Conservation (phyloP, 257 asterid species). For the Agastache rugosa region DNA sequence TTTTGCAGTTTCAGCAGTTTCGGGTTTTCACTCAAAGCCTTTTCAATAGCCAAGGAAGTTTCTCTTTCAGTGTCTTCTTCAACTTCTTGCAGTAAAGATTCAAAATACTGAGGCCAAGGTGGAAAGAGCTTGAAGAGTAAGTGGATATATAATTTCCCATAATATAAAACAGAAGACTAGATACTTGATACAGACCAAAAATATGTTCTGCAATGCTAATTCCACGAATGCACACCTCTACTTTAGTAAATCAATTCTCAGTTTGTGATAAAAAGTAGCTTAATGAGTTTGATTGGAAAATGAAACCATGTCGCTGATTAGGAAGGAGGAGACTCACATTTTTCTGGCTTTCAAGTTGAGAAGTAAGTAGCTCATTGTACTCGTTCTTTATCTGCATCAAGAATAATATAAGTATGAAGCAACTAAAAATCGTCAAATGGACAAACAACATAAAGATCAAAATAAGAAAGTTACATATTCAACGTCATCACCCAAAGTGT, state of each 20-base stretch:
- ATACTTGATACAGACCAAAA: constrained; percentile 16
- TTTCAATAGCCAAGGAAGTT: constrained; percentile 63
- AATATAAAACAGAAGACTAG: constrained; percentile 12
- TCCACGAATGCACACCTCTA: constrained; percentile 2
- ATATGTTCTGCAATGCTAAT: constrained; percentile 5
- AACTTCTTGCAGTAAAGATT: constrained; percentile 71
- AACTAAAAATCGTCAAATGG: constrained; percentile 2
- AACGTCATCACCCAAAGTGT: constrained; percentile 68
- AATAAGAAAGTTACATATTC: constrained; percentile 62
- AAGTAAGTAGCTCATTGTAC: constrained; percentile 86
- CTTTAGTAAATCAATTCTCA: constrained; percentile 13
- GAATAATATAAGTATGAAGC: constrained; percentile 28
- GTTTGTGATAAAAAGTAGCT: constrained; percentile 3
- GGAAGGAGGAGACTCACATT: constrained; percentile 53
- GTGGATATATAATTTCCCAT: constrained; percentile 33
- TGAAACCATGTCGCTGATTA: constrained; percentile 10
- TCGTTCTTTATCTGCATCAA: constrained; percentile 82
- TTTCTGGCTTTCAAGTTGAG: constrained; percentile 94
- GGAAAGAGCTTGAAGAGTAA: constrained; percentile 35
- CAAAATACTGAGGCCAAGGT: constrained; percentile 75
- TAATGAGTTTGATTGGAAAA: not conserved
- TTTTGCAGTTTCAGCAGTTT: constrained; percentile 77
- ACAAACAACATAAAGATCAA: constrained; percentile 30
- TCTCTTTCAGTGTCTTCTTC: constrained; percentile 78
- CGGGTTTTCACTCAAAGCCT: constrained; percentile 74